A percentile compares a stretch with the other conserved stretches of the same genome.
Evolutionary conservation across 2,329 filamentous ascomycete species (phyloP).

Genomic region (Amphichorda felina): DNA sequence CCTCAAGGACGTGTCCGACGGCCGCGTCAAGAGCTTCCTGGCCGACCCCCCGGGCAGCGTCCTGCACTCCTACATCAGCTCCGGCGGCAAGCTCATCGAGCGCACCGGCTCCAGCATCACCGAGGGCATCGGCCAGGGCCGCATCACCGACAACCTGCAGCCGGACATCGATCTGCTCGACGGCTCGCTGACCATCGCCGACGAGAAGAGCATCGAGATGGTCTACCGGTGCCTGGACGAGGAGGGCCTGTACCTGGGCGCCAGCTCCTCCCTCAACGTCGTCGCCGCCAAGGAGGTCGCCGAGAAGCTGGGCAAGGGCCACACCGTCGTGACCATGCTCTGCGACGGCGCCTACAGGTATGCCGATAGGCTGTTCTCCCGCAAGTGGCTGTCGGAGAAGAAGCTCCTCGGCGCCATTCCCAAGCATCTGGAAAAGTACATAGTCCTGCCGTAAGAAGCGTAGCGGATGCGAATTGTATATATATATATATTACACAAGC

Average conservation of each 20-base stretch:
- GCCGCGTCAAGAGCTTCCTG: constrained; percentile 74
- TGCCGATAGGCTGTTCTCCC: constrained; percentile 84
- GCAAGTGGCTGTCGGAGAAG: constrained; percentile 83
- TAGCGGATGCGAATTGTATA: neutral
- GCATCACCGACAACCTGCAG: constrained; percentile 87
- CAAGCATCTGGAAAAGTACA: constrained; percentile 80
- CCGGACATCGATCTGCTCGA: constrained; percentile 78
- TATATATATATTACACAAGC: neutral
- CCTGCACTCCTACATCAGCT: constrained; percentile 81
- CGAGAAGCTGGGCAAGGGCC: constrained; percentile 74
- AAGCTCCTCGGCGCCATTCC: constrained; percentile 72
- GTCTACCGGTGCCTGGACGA: constrained; percentile 93
- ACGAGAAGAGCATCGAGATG: constrained; percentile 96
- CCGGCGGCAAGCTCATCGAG: constrained; percentile 73
- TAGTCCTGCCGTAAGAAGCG: constrained; percentile 65
- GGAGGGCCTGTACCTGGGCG: constrained; percentile 89
- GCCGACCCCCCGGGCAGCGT: constrained; percentile 92
- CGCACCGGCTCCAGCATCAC: constrained; percentile 82
- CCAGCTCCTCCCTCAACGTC: constrained; percentile 88
- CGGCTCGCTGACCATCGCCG: constrained; percentile 70
- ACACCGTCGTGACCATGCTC: constrained; percentile 86
- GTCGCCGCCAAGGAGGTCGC: constrained; percentile 92
- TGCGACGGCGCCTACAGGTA: constrained; percentile 98
- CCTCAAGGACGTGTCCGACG: constrained; percentile 70
- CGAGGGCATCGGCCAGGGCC: constrained; percentile 93